Evolutionary conservation across 768 basidiomycete species (phyloP).

Genomic region (Mycena amicta): DNA sequence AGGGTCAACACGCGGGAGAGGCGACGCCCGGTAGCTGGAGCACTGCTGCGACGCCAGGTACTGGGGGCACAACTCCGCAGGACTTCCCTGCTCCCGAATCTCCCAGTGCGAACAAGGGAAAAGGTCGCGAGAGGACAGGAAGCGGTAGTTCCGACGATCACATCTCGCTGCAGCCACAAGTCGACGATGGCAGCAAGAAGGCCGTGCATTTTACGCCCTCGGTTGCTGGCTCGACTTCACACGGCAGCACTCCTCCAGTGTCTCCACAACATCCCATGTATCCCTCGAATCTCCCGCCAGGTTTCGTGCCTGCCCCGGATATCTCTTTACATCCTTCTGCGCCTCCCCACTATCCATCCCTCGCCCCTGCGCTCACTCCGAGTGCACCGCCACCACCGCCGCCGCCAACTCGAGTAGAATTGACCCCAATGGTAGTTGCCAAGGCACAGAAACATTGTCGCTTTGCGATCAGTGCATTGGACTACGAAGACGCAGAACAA

Average conservation of each 20-base stretch:
- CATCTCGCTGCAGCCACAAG: constrained; percentile 19
- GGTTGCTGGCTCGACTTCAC: constrained; percentile 31
- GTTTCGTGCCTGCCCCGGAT: constrained; percentile 22
- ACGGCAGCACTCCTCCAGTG: constrained; percentile 13
- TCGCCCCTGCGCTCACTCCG: constrained; percentile 24
- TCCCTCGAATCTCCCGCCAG: constrained; percentile 15
- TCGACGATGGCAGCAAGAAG: constrained; percentile 35
- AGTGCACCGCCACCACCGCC: constrained; percentile 30
- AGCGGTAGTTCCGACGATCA: constrained; percentile 30
- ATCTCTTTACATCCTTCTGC: constrained; percentile 18
- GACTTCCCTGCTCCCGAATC: constrained; percentile 11
- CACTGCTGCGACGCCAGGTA: constrained; percentile 75
- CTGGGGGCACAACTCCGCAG: constrained; percentile 31
- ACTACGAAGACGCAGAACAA: constrained; percentile 91
- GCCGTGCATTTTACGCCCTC: constrained; percentile 54
- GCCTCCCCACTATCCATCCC: constrained; percentile 24
- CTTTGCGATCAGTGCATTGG: constrained; percentile 92
- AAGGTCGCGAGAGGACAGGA: constrained; percentile 28
- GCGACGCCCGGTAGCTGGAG: constrained; percentile 68
- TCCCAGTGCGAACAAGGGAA: constrained; percentile 15
- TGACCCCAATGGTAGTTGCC: constrained; percentile 67
- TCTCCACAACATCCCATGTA: constrained; percentile 13
- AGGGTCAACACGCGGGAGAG: constrained; percentile 31
- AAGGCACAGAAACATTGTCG: constrained; percentile 89
- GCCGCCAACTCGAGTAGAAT: constrained; percentile 39